Base-by-base conservation (phyloP, 2,329 filamentous ascomycete species). In the Trichoderma asperellum region DNA sequence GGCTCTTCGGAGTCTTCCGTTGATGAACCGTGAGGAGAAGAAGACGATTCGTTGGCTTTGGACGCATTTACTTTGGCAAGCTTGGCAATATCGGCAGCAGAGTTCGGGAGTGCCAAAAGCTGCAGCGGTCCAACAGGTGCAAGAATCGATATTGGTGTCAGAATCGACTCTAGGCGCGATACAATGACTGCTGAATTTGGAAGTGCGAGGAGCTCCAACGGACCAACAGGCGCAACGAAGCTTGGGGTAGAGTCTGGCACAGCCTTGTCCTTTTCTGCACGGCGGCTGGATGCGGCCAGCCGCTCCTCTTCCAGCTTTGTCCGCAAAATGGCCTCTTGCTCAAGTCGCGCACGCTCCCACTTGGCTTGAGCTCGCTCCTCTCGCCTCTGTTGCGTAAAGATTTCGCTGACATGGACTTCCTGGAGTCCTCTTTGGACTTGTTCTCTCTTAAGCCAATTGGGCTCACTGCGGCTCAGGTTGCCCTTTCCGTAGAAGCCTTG, bases 401-500 rank as follows among this genome's bases (percentile, higher is more conserved):
- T 90, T 81, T 97, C 95, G 73, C 91, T 94, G 55, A 96, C 96
- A 72, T 88, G 85, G 29, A 82, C 83, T 37, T 88, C 86, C 32
- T 89, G 81, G 18, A 89, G 80, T 12, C 92, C 92, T 70, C 86
- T 86, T 62, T 91, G 87, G 34, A 91, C 89, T 79, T 92, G 91
- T 79, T 97, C 93, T 72, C 92, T 86, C 72, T 92, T 92, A 62
- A 97, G 80, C 96, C 96, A 99, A 74, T 90, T 96, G 3, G 95
- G 95, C 79, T 99, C 95, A 83, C 94, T 97, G 75, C 96, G 89
- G 82, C 94, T 97, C 70, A 98, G 83, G 74, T 85, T 95, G 56
- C 96, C 96, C 80, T 97, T 97, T 59, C 96, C 96, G 80, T 95
- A 99, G 81, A 99, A 99, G 5, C 96, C 96, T 82, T 96, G 93